Base-by-base conservation (phyloP, 78 protist species). In the Dictyostelium firmibasis region DNA sequence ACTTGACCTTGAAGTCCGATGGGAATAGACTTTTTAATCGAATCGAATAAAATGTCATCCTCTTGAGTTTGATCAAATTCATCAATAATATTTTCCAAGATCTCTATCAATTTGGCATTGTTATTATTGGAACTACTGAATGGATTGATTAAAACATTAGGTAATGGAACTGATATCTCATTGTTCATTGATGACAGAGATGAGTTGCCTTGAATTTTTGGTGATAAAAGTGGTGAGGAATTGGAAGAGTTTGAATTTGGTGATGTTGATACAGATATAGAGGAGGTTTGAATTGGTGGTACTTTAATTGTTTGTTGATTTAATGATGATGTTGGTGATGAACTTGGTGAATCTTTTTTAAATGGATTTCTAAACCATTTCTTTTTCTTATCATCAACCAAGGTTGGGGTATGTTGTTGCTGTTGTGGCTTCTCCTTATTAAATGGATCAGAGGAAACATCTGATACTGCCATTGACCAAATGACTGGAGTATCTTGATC, bases 381-480 rank as follows among this genome's bases (percentile, higher is more conserved):
- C 74, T 81, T 81, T 6, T 81, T 81, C 50, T 81, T 81, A 31
- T 81, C 74, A 33, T 44, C 74, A 23, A 33, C 4, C 7, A 14
- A 11, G 2, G 76, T 43, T 18, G 69, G 43, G 25, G 23, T 14
- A 13, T 64, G n/a, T 25, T 67, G 31, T 79, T n/a, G 20, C 23
- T 18, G 53, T 53, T 62, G 69, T 29, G 41, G 5, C 14, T 89
- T 75, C 31, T 78, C 60, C 5, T 47, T 81, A 36, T 89, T 78
- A 64, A 89, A 89, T 36, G 94, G 94, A 69, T 89, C 94, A 1
- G 83, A 44, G 0, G 81, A 62, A 43, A 89, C 67, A 0, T 78
- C 25, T 3, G 81, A 64, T 14, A 89, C 72, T 60, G 94, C 18
- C 27, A 89, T 13, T 62, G 86, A 79, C 94, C 94, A 89, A 47